phyloP scores from a whole-genome alignment of 164 flowering plant genomes.

The Brasenia schreberi region DNA sequence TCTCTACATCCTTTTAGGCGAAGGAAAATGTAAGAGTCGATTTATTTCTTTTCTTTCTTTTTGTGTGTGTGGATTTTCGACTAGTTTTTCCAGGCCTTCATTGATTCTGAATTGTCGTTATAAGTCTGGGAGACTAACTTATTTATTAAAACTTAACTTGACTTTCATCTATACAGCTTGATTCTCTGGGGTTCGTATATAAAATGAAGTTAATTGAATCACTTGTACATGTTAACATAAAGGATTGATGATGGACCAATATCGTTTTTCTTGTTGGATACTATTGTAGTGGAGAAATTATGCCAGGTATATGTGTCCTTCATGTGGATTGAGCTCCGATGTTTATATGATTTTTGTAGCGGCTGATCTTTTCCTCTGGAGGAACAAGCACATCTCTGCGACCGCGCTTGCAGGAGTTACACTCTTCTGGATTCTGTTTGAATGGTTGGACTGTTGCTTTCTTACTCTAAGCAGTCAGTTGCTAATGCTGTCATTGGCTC shows the following conservation, averaged over 20 bases:
- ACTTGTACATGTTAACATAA: no score
- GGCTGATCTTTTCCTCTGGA: slow-evolving; percentile 83
- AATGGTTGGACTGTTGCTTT: slow-evolving; percentile 61
- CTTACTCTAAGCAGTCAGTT: slow-evolving; percentile 60
- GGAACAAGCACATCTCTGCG: slow-evolving; percentile 65
- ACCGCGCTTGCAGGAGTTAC: slow-evolving; percentile 48
- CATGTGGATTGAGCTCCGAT: neutral
- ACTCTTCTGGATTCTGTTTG: slow-evolving; percentile 65
- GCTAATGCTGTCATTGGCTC: slow-evolving; percentile 36
- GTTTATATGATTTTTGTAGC: slow-evolving; percentile 25
- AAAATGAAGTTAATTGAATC: no score
- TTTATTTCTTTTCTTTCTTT: no score
- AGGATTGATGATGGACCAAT: no score
- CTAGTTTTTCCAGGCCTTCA: no score
- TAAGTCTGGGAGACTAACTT: no score
- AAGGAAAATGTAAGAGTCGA: neutral
- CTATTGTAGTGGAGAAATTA: neutral
- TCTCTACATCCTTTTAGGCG: neutral
- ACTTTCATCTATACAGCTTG: no score
- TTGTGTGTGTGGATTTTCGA: neutral
- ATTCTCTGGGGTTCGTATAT: no score
- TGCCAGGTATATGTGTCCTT: neutral
- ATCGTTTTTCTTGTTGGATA: neutral
- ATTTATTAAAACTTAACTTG: no score
- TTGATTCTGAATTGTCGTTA: no score